Evolutionary conservation across 2,329 filamentous ascomycete genomes (phyloP).

Genomic region (Exophiala sp.): DNA sequence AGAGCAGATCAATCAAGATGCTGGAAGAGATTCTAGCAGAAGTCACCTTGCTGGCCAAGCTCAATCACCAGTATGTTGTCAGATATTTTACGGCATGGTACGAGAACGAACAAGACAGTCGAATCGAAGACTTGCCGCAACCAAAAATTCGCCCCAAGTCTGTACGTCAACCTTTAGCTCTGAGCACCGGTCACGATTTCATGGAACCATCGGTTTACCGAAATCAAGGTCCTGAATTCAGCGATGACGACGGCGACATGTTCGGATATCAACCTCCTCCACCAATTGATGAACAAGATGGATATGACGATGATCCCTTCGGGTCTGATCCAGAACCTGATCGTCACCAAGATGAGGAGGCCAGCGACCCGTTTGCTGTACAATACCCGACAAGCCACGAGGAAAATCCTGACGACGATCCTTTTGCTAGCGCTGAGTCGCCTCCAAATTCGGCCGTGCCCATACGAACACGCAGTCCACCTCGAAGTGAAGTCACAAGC

Average conservation of each 20-base stretch:
- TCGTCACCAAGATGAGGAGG: slow-evolving; percentile 7
- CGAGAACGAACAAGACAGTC: slow-evolving; percentile 46
- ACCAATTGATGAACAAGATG: slow-evolving; percentile 37
- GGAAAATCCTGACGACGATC: background rate
- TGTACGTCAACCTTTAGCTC: slow-evolving; percentile 8
- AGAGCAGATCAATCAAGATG: slow-evolving; percentile 68
- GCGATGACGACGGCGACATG: slow-evolving; percentile 47
- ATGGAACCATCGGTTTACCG: slow-evolving; percentile 81
- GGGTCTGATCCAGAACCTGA: slow-evolving; percentile 18
- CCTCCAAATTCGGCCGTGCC: slow-evolving; percentile 8
- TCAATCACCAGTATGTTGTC: slow-evolving; percentile 85
- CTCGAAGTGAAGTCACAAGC: slow-evolving; percentile 5
- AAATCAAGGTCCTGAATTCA: slow-evolving; percentile 66
- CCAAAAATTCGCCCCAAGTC: slow-evolving; percentile 6
- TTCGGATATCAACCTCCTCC: slow-evolving; percentile 29
- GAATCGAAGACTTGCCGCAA: slow-evolving; percentile 6
- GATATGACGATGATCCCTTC: slow-evolving; percentile 44
- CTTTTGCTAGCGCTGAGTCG: slow-evolving; percentile 13
- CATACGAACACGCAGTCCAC: slow-evolving; percentile 9
- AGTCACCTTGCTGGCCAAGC: slow-evolving; percentile 81
- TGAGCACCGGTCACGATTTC: slow-evolving; percentile 69
- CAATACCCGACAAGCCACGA: background rate
- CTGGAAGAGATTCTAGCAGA: slow-evolving; percentile 68
- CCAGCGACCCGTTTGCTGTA: slow-evolving; percentile 11
- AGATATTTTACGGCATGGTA: slow-evolving; percentile 96